Conservation (phyloP, 495 filamentous ascomycete species). For the Emericellopsis terricola region DNA sequence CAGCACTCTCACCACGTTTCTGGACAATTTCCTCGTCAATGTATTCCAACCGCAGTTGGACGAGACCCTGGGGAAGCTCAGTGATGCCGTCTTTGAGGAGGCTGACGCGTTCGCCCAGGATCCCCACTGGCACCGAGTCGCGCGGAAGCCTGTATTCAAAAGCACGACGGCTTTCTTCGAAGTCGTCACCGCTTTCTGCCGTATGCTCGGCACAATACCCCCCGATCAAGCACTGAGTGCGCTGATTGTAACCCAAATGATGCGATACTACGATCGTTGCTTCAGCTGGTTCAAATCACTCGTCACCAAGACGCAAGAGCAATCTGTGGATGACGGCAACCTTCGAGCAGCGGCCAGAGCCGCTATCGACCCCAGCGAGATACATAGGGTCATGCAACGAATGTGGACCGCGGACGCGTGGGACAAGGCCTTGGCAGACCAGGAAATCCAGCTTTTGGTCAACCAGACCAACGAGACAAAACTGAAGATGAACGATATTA, state of each 20-base stretch:
- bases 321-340: slow-evolving; percentile 15
- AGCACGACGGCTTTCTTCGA: slow-evolving; percentile 80
- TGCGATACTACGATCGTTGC: slow-evolving; percentile 81
- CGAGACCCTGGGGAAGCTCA: slow-evolving; percentile 81
- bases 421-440: slow-evolving; percentile 27
- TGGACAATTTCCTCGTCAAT: slow-evolving; percentile 96
- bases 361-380: slow-evolving; percentile 43
- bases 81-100: slow-evolving; percentile 64
- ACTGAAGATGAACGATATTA: slow-evolving; percentile 61
- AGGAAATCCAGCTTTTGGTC: slow-evolving; percentile 54
- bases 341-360: slow-evolving; percentile 58
- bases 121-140: slow-evolving; percentile 56
- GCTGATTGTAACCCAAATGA: slow-evolving; percentile 76
- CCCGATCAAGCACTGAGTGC: slow-evolving; percentile 92
- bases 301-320: slow-evolving; percentile 35
- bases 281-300: slow-evolving; percentile 71
- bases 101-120: slow-evolving; percentile 79
- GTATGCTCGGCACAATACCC: slow-evolving; percentile 85
- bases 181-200: slow-evolving; percentile 76
- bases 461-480: slow-evolving; percentile 40
- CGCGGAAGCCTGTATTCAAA: slow-evolving; percentile 76
- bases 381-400: slow-evolving; percentile 44
- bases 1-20: slow-evolving; percentile 80
- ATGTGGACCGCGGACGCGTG: slow-evolving; percentile 36
- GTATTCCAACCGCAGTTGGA: slow-evolving; percentile 95